phyloP scores from a whole-genome alignment of 73 alveolate species.

The Uronychia setigera region DNA sequence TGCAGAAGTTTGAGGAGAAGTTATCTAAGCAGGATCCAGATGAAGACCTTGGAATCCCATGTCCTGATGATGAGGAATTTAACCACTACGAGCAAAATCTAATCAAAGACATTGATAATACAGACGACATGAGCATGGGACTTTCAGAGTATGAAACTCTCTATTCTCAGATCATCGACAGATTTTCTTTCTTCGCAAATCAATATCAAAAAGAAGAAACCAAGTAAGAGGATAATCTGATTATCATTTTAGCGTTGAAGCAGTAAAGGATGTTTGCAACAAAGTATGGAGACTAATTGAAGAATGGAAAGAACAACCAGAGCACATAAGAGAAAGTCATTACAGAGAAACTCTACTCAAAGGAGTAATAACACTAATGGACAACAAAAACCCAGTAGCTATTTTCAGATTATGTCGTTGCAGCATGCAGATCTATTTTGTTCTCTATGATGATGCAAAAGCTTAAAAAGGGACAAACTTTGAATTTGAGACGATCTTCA shows the following conservation, averaged over 20 bases:
- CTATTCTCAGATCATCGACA: not conserved
- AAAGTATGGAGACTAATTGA: slow-evolving; percentile 35
- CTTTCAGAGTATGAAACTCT: not conserved
- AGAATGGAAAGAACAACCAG: slow-evolving; percentile 34
- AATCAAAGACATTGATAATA: not conserved
- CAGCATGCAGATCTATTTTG: slow-evolving; percentile 39
- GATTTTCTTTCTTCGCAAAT: not conserved
- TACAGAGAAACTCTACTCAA: slow-evolving; percentile 60
- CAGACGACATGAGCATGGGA: not conserved
- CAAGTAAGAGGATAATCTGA: not conserved
- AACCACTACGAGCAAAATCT: slow-evolving; percentile 9
- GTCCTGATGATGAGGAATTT: slow-evolving; percentile 18
- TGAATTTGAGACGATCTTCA: slow-evolving; percentile 12
- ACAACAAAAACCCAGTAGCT: slow-evolving; percentile 47
- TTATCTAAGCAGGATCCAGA: slow-evolving; percentile 1
- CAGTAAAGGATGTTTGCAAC: slow-evolving; percentile 34
- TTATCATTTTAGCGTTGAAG: not conserved
- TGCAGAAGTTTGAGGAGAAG: slow-evolving; percentile 28
- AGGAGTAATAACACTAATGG: slow-evolving; percentile 48
- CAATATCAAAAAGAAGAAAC: not conserved
- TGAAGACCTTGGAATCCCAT: not conserved
- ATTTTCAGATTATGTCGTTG: slow-evolving; percentile 48
- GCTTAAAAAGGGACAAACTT: not conserved
- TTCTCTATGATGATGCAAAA: slow-evolving; percentile 16
- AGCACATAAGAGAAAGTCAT: slow-evolving; percentile 11